Evolutionary conservation across 1,284 basidiomycete genomes (phyloP).

Genomic region (Waitea zeae): DNA sequence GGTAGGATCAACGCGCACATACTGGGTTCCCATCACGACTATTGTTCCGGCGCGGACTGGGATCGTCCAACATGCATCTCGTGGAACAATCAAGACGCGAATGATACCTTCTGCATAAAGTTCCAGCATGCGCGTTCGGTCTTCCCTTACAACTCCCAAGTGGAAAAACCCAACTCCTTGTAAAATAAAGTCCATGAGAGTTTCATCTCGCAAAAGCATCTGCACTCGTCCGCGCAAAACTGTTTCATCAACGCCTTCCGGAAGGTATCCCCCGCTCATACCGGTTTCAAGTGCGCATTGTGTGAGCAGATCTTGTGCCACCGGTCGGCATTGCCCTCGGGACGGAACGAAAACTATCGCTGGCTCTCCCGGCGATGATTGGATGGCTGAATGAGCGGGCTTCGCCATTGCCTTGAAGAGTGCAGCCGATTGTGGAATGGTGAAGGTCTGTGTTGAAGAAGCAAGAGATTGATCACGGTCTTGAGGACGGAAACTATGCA

Average conservation of each 20-base stretch:
- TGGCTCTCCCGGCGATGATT: slow-evolving; percentile 23
- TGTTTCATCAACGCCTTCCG: slow-evolving; percentile 31
- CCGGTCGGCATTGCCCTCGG: slow-evolving; percentile 55
- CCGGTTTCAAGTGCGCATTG: slow-evolving; percentile 69
- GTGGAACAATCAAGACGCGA: slow-evolving; percentile 70
- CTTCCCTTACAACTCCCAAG: slow-evolving; percentile 48
- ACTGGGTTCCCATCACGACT: slow-evolving; percentile 89
- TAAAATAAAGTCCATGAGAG: slow-evolving; percentile 61
- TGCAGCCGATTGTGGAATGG: slow-evolving; percentile 73
- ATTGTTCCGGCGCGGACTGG: slow-evolving; percentile 71
- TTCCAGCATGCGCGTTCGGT: slow-evolving; percentile 68
- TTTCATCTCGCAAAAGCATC: slow-evolving; percentile 42
- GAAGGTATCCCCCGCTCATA: slow-evolving; percentile 56
- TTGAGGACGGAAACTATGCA: slow-evolving; percentile 70
- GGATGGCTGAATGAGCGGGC: slow-evolving; percentile 64
- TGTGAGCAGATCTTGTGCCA: slow-evolving; percentile 78
- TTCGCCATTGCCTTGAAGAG: slow-evolving; percentile 89
- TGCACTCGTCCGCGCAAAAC: slow-evolving; percentile 48
- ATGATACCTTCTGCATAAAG: slow-evolving; percentile 73
- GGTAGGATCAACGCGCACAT: slow-evolving; percentile 19
- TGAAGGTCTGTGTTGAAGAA: slow-evolving; percentile 63
- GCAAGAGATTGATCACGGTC: slow-evolving; percentile 73
- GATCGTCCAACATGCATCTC: slow-evolving; percentile 76
- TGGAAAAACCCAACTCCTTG: slow-evolving; percentile 87
- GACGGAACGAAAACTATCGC: slow-evolving; percentile 89